Evolutionary conservation across 2,329 filamentous ascomycete genomes (phyloP).

Genomic region (Aciculosporium take): DNA sequence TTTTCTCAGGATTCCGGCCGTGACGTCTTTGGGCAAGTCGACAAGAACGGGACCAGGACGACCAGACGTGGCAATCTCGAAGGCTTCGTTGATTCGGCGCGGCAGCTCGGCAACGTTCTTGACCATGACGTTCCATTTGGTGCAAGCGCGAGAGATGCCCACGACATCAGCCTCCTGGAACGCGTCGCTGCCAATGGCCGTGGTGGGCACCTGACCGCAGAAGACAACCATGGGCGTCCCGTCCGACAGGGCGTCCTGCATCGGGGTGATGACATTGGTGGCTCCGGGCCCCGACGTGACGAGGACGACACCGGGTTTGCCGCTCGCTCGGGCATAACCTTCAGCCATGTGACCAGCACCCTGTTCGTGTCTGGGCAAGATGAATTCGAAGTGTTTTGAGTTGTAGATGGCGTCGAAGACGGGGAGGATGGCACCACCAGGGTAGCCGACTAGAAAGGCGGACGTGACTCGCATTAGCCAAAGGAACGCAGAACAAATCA

Average conservation of each 20-base stretch:
- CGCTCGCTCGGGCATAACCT: slow-evolving; percentile 86
- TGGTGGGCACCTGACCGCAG: slow-evolving; percentile 80
- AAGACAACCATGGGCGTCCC: slow-evolving; percentile 95
- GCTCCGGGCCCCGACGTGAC: slow-evolving; percentile 94
- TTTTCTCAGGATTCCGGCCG: slow-evolving; percentile 65
- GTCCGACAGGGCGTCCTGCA: slow-evolving; percentile 91
- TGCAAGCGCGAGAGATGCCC: slow-evolving; percentile 87
- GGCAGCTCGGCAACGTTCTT: slow-evolving; percentile 90
- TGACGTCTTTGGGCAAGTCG: slow-evolving; percentile 93
- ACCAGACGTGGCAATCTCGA: slow-evolving; percentile 91
- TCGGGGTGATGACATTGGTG: slow-evolving; percentile 90
- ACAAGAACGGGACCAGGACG: slow-evolving; percentile 89
- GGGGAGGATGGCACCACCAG: slow-evolving; percentile 89
- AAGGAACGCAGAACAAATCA: background rate
- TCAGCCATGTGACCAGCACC: slow-evolving; percentile 98
- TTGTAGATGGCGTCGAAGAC: slow-evolving; percentile 99
- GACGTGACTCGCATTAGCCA: slow-evolving; percentile 12
- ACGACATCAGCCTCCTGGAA: slow-evolving; percentile 95
- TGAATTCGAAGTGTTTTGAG: slow-evolving; percentile 90
- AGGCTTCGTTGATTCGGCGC: slow-evolving; percentile 89
- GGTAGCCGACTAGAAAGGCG: slow-evolving; percentile 55
- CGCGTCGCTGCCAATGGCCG: slow-evolving; percentile 82
- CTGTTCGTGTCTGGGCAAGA: slow-evolving; percentile 92
- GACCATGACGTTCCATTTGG: slow-evolving; percentile 99
- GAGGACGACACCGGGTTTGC: slow-evolving; percentile 87